These are phyloP conservation scores for Apostasia ramifera DNA, from an alignment of 106 monocot genomes.

Conservation along the genomic window DNA sequence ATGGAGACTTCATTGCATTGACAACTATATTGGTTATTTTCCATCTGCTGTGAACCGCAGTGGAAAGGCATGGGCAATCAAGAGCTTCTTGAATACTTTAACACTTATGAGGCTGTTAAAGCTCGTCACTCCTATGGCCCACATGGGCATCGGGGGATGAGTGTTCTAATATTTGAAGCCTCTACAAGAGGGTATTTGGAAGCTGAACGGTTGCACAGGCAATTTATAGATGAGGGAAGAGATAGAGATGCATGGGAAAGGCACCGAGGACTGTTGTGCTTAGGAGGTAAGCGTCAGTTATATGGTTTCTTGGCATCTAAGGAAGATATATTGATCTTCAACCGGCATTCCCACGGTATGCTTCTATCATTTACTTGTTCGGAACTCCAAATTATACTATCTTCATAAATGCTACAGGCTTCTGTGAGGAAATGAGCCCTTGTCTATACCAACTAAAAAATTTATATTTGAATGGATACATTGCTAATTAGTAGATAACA, in stretches of 20 bases:
- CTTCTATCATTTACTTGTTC: background rate
- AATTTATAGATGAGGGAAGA: constrained; percentile 38
- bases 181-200: constrained; percentile 43
- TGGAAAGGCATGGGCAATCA: constrained; percentile 92
- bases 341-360: constrained; percentile 45
- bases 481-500: too few species aligned
- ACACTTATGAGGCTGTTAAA: constrained; percentile 44
- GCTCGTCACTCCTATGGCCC: constrained; percentile 95
- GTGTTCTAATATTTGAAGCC: constrained; percentile 47
- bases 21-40: background rate
- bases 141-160: constrained; percentile 81
- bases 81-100: constrained; percentile 90
- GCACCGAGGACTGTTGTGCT: constrained; percentile 20
- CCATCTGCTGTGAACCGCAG: constrained; percentile 17
- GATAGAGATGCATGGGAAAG: constrained; percentile 52
- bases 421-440: too few species aligned
- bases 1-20: too few species aligned
- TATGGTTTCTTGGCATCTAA: constrained; percentile 59
- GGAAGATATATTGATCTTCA: constrained; percentile 57
- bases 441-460: too few species aligned
- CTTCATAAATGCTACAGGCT: too few species aligned
- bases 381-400: too few species aligned
- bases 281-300: constrained; percentile 46
- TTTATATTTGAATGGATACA: too few species aligned
- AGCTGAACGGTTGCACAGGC: constrained; percentile 55